phyloP scores from a whole-genome alignment of 805 yeast genomes.

The Tetrapisispora taiwanensis region DNA sequence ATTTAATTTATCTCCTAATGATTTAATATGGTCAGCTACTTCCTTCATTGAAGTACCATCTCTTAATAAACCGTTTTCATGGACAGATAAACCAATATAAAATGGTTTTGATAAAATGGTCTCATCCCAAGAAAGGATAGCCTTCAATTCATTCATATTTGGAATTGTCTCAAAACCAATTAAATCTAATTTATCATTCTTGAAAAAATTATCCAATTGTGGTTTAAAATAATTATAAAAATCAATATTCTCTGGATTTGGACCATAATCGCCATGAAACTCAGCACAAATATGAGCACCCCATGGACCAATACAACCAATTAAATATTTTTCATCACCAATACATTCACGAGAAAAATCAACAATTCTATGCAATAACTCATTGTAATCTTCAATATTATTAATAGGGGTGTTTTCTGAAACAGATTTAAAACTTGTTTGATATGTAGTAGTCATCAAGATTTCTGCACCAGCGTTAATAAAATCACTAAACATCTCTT shows the following conservation, averaged over 20 bases:
- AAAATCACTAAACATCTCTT: conserved; percentile 42
- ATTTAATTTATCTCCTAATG: conserved; percentile 10
- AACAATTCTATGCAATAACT: conserved; percentile 16
- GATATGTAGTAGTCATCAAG: conserved; percentile 50
- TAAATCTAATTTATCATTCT: conserved; percentile 38
- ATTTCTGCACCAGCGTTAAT: conserved; percentile 45
- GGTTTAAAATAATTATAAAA: conserved; percentile 26
- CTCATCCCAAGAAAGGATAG: conserved; percentile 34
- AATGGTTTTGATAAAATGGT: conserved; percentile 34
- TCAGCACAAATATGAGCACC: conserved; percentile 65
- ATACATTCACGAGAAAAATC: conserved; percentile 16
- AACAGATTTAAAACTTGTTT: conserved; percentile 38
- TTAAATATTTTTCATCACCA: conserved; percentile 17
- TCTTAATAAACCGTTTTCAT: conserved; percentile 31
- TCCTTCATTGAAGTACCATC: conserved; percentile 40
- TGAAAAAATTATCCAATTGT: conserved; percentile 42
- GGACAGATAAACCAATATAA: conserved; percentile 37
- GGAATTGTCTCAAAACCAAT: conserved; percentile 71
- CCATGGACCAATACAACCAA: conserved; percentile 67
- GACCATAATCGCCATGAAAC: conserved; percentile 57
- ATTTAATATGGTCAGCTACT: conserved; percentile 19
- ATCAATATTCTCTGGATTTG: conserved; percentile 18
- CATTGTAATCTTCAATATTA: conserved; percentile 14
- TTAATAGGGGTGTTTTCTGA: conserved; percentile 23
- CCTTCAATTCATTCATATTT: conserved; percentile 45